Base-by-base conservation (phyloP, 1,284 basidiomycete genomes). In the Vanrija pseudolonga region DNA sequence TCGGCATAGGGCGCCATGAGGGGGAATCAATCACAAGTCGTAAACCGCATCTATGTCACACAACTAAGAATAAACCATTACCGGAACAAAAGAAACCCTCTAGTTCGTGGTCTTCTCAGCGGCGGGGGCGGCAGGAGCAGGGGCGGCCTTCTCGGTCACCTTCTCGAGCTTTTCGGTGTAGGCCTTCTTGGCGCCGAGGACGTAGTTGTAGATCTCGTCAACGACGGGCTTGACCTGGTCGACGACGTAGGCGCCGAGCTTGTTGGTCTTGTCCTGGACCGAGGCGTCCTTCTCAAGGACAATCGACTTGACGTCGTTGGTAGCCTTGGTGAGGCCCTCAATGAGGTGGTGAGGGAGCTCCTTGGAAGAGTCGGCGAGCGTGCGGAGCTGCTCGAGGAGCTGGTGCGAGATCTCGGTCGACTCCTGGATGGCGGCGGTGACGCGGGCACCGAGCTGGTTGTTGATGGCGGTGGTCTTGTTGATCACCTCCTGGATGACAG, bases 161-260 rank as follows among this genome's bases (percentile, higher is more conserved):
- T 63, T 51, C 45, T 53, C 55, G 19, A 64, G 61, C 59, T 68
- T 67, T 49, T 64, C 63, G 63, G 68, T 51, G 47, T 38, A 50
- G 39, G 38, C 20, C 51, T 51, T 54, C 43, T 51, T 72, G 57
- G 72, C 68, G 40, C 70, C 65, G 39, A 72, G 51, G 46, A 76
- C 63, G 57, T 71, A 69, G 53, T 66, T 64, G 67, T 74, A 72
- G 50, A 73, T 69, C 58, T 76, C 68, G 61, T 76, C 73, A 38
- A 76, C 66, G 51, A 74, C 60, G n/a, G 73, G 73, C 60, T 74
- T 73, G 62, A 72, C 70, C 50, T 74, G 66, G 57, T 73, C 73
- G 43, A 72, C 52, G 50, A 76, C 69, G 60, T 77, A 77, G 39
- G 68, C 63, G 7, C 62, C 64, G 50, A 77, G 65, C 66, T 75